A percentile compares a stretch with the other conserved stretches of the same genome.
Evolutionary conservation across 345 rosid genomes (phyloP).

Genomic region (Citrus medica): DNA sequence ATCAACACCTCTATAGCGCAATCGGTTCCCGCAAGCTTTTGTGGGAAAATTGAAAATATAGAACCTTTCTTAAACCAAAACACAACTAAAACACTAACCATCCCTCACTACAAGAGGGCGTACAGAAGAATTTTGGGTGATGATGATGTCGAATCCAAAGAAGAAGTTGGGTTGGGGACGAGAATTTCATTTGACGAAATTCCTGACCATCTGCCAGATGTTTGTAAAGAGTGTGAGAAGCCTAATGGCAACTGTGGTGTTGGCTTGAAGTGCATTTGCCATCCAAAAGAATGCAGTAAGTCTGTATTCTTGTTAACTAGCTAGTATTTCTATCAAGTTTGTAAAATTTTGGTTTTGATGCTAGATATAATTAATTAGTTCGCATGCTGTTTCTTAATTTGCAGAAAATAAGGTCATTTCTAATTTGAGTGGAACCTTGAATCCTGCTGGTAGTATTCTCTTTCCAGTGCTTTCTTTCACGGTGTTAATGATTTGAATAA

Average conservation of each 20-base stretch:
- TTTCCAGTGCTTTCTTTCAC: conserved; percentile 12
- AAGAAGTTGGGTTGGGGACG: conserved; percentile 30
- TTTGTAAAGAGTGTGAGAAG: conserved; percentile 54
- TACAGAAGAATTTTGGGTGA: conserved; percentile 19
- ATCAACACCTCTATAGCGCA: conserved; percentile 14
- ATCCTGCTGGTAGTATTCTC: conserved; percentile 3
- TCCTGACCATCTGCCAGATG: conserved; percentile 53
- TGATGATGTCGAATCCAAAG: background rate
- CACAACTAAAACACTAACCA: conserved; percentile 30
- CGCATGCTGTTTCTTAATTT: conserved; percentile 1
- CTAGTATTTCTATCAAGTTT: background rate
- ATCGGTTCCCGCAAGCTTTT: conserved; percentile 15
- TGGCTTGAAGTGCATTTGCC: conserved; percentile 65
- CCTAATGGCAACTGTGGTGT: conserved; percentile 63
- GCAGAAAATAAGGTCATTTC: conserved; percentile 47
- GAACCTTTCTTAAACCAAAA: conserved; percentile 24
- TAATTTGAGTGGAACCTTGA: conserved; percentile 16
- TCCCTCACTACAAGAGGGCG: conserved; percentile 31
- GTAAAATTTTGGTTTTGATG: background rate
- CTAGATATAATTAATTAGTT: background rate
- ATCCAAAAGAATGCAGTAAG: conserved; percentile 67
- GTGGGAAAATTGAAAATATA: conserved; percentile 31
- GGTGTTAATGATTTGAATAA: background rate
- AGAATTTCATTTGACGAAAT: conserved; percentile 47
- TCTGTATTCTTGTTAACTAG: background rate